Conservation (phyloP, 1,284 basidiomycete genomes). For the Fereydounia khargensis region DNA sequence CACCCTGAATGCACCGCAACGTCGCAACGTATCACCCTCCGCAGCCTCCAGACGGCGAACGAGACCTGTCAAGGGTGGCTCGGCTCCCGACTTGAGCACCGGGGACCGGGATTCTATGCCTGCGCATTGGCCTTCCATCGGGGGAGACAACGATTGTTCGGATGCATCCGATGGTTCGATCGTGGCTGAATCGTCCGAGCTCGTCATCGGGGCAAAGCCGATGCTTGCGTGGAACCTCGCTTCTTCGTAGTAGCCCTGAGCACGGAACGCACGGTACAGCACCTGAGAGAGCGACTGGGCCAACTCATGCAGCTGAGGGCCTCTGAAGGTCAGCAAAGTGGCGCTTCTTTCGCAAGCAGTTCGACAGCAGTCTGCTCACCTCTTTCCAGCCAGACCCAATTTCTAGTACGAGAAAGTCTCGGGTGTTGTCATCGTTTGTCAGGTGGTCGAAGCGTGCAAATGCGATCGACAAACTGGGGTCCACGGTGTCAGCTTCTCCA, state of each 20-base stretch:
- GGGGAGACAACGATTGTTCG: too few relatives aligned
- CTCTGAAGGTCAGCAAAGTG: background rate
- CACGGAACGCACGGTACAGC: slow-evolving; percentile 18
- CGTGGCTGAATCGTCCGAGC: too few relatives aligned
- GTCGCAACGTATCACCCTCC: slow-evolving; percentile 8
- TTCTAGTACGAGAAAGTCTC: slow-evolving; percentile 32
- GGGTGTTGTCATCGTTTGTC: slow-evolving; percentile 18
- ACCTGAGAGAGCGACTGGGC: slow-evolving; percentile 7
- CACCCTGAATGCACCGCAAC: slow-evolving; percentile 6
- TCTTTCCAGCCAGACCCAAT: slow-evolving; percentile 19
- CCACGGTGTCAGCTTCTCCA: too few relatives aligned
- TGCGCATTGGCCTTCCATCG: too few relatives aligned
- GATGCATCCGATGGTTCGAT: too few relatives aligned
- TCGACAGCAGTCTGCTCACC: slow-evolving; percentile 1
- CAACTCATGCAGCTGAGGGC: slow-evolving; percentile 15
- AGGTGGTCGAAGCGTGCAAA: slow-evolving; percentile 24
- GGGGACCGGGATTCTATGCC: too few relatives aligned
- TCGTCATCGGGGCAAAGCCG: slow-evolving; percentile 1
- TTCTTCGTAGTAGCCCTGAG: slow-evolving; percentile 29
- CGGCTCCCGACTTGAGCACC: too few relatives aligned
- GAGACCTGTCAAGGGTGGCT: slow-evolving; percentile 1
- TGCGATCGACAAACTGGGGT: slow-evolving; percentile 14
- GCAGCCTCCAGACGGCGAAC: slow-evolving; percentile 3
- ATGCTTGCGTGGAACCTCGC: slow-evolving; percentile 35
- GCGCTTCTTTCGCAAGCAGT: background rate